Evolutionary conservation across 2,329 filamentous ascomycete species (phyloP).

Genomic region (Beauveria scarabaeidicola): DNA sequence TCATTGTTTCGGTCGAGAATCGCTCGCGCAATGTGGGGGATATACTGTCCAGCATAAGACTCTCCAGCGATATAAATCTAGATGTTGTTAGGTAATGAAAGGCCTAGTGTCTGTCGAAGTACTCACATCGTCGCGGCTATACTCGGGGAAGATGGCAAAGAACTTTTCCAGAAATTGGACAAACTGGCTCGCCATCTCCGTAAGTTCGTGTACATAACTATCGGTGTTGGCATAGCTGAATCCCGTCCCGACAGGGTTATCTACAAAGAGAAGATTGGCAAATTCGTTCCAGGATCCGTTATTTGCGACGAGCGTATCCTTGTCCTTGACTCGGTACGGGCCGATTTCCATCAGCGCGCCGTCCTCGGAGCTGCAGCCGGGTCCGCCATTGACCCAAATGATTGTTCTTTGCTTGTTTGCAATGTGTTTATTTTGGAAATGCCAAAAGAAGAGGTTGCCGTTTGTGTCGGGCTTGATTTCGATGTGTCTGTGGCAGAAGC

Average conservation of each 20-base stretch:
- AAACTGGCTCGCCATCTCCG: slow-evolving; percentile 85
- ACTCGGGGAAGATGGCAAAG: slow-evolving; percentile 85
- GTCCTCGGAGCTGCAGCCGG: slow-evolving; percentile 95
- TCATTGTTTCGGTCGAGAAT: slow-evolving; percentile 80
- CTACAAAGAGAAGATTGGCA: slow-evolving; percentile 91
- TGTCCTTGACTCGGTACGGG: slow-evolving; percentile 76
- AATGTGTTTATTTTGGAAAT: slow-evolving; percentile 92
- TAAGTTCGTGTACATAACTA: slow-evolving; percentile 74
- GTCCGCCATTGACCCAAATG: slow-evolving; percentile 94
- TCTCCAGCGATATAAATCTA: slow-evolving; percentile 93
- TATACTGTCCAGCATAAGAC: slow-evolving; percentile 94
- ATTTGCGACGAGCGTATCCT: slow-evolving; percentile 65
- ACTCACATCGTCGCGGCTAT: slow-evolving; percentile 82
- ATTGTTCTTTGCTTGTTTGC: slow-evolving; percentile 85
- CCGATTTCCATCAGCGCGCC: slow-evolving; percentile 94
- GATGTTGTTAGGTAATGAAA: slow-evolving; percentile 14
- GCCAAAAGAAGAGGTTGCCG: slow-evolving; percentile 97
- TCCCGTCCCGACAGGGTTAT: slow-evolving; percentile 92
- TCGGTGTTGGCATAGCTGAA: slow-evolving; percentile 94
- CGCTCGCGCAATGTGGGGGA: slow-evolving; percentile 89
- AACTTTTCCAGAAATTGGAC: slow-evolving; percentile 84
- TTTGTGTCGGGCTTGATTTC: slow-evolving; percentile 79
- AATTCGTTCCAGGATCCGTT: slow-evolving; percentile 99
- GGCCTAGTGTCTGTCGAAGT: background rate
- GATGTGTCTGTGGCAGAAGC: slow-evolving; percentile 59